Evolutionary conservation across 495 filamentous ascomycete species (phyloP).

Genomic region (Halenospora varia): DNA sequence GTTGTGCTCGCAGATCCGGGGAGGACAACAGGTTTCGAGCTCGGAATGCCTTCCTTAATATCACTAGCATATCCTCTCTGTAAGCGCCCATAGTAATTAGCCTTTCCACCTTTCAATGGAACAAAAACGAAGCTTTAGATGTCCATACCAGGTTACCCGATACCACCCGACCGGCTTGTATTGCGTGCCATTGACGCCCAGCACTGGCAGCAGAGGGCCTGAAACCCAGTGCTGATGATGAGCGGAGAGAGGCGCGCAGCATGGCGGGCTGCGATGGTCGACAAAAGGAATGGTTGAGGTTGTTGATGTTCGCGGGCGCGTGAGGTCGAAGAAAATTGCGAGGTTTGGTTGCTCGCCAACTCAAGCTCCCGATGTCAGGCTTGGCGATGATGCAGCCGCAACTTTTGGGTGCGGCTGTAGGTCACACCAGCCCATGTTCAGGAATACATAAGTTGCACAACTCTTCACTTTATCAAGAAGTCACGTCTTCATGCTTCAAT

Average conservation of each 20-base stretch:
- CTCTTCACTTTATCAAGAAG: too few relatives aligned
- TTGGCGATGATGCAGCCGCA: constrained; percentile 13
- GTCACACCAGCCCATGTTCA: too few relatives aligned
- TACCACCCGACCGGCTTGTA: constrained; percentile 28
- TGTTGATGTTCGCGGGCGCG: constrained; percentile 15
- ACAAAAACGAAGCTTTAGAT: constrained; percentile 9
- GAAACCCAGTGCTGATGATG: constrained; percentile 48
- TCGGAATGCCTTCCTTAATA: constrained; percentile 45
- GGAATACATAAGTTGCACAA: too few relatives aligned
- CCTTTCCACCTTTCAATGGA: constrained; percentile 14
- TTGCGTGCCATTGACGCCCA: constrained; percentile 53
- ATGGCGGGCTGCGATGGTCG: constrained; percentile 52
- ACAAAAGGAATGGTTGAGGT: constrained; percentile 28
- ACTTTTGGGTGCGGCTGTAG: too few relatives aligned
- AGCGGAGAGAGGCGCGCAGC: constrained; percentile 63
- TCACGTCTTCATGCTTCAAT: too few relatives aligned
- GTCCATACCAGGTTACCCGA: constrained; percentile 31
- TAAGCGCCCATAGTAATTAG: constrained; percentile 6
- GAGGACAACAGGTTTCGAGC: constrained; percentile 47
- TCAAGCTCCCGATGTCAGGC: constrained; percentile 1
- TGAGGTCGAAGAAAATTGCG: constrained; percentile 11
- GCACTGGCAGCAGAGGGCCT: constrained; percentile 42
- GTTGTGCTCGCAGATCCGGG: constrained; percentile 54
- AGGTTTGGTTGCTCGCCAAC: constrained; percentile 2
- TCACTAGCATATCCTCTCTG: constrained; percentile 57